Base-by-base conservation (phyloP, 2,329 filamentous ascomycete species). In the Paracoccidioides lutzii region DNA sequence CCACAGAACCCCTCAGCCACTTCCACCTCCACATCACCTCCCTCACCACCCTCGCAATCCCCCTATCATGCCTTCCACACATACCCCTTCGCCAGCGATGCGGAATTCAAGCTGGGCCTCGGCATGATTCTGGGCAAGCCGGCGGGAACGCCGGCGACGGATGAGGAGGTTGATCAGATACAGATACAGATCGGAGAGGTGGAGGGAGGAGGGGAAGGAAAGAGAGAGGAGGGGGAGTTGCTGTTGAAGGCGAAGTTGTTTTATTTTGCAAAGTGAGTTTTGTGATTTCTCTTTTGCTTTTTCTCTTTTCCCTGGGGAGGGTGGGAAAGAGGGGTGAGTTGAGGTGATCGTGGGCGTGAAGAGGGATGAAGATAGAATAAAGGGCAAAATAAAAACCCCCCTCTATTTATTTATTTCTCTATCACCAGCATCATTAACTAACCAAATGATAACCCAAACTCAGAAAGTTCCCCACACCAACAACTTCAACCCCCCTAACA, bases 51-150 rank as follows among this genome's bases (percentile, higher is more conserved):
- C n/a, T 28, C 41, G 51, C 32, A 53, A 33, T 57, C 55, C 35
- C 49, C 66, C 41, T 75, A 71, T 53, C 61, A 67, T 43, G 56
- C 56, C 48, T 56, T 77, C 28, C 65, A 65, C 8, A 56, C 64
- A 14, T 76, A 77, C 57, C 61, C 68, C 22, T 77, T 76, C 59
- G 55, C 59, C 22, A 56, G 65, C 6, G 75, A 77, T 57, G 55
- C 60, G 1, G 74, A 77, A 58, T 77, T 76, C 59, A 73, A 71
- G 56, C 68, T 67, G 49, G 75, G 75, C n/a, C 69, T 77, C n/a
- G 67, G 70, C 8, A 65, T 71, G 32, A 75, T 77, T 49, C 67
- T 77, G 14, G 69, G 72, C 38, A 43, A 53, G 5, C 51, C 51
- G 55, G 66, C 69, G 9, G 66, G 65, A 41, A 68, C 61, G 1